phyloP scores from a whole-genome alignment of 495 filamentous ascomycete genomes.

The Tuber umbilicatum region DNA sequence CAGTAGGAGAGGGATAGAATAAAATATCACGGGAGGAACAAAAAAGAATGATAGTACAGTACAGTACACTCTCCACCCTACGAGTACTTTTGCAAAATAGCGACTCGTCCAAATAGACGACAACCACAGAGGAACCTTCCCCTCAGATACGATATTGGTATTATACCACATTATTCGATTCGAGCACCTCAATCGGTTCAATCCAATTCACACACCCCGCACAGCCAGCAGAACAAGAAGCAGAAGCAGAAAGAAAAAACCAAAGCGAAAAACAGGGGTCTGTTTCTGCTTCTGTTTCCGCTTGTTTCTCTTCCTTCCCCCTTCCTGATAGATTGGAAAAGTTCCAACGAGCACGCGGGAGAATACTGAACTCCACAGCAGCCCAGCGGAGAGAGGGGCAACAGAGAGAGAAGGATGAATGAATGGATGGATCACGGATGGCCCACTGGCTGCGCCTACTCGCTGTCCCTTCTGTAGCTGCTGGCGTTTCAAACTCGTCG shows the following conservation, averaged over 20 bases:
- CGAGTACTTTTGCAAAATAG: slow-evolving; percentile 7
- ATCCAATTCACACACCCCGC: background rate
- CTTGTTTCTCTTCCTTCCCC: background rate
- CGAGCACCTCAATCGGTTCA: background rate
- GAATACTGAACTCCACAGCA: background rate
- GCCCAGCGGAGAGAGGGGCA: background rate
- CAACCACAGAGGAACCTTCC: background rate
- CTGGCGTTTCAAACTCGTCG: slow-evolving; percentile 29
- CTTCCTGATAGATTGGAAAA: background rate
- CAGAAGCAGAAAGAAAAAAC: slow-evolving; percentile 10
- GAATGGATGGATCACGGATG: background rate
- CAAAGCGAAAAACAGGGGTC: background rate
- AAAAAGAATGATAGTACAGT: background rate
- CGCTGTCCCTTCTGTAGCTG: slow-evolving; percentile 11
- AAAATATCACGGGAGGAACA: background rate
- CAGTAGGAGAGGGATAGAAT: background rate
- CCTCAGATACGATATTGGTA: background rate
- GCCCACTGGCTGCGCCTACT: background rate
- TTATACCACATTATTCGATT: no score
- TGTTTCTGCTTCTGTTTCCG: background rate
- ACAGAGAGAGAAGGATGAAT: no score
- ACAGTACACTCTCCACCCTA: background rate
- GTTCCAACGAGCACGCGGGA: background rate
- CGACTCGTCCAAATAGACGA: slow-evolving; percentile 11
- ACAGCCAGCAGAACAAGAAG: slow-evolving; percentile 8